Conservation (phyloP, 441 rosid genomes). For the Manihot esculenta region DNA sequence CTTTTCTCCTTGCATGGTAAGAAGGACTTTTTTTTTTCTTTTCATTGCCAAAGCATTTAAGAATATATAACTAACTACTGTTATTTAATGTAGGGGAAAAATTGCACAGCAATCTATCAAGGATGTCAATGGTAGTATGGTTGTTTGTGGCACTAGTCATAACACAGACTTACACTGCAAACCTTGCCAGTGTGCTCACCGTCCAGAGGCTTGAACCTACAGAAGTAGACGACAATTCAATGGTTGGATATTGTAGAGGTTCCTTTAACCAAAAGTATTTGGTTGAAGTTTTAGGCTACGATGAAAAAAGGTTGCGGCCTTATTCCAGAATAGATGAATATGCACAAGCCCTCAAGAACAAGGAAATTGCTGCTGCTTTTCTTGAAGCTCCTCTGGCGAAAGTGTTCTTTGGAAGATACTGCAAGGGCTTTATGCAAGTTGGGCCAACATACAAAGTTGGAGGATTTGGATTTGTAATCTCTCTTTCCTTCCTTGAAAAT, state of each 20-base stretch:
- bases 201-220: conserved; percentile 18
- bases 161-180: conserved; percentile 35
- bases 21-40: too few relatives aligned
- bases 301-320: conserved; percentile 13
- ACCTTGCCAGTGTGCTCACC: conserved; percentile 36
- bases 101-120: conserved; percentile 35
- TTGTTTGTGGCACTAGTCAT: conserved; percentile 32
- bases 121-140: conserved; percentile 38
- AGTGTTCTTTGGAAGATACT: conserved; percentile 23
- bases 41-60: neutral
- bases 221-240: neutral
- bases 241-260: conserved; percentile 22
- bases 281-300: conserved; percentile 21
- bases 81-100: conserved; percentile 20
- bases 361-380: conserved; percentile 27
- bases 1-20: conserved; percentile 30
- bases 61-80: neutral
- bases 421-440: conserved; percentile 17
- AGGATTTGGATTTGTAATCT: conserved; percentile 29
- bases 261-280: conserved; percentile 20
- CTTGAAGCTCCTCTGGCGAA: conserved; percentile 23
- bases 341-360: conserved; percentile 22
- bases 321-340: conserved; percentile 19
- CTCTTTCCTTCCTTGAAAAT: neutral
- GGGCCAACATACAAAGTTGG: conserved; percentile 24